phyloP scores from a whole-genome alignment of 768 basidiomycete genomes.

The Strobilomyces dryophilus region DNA sequence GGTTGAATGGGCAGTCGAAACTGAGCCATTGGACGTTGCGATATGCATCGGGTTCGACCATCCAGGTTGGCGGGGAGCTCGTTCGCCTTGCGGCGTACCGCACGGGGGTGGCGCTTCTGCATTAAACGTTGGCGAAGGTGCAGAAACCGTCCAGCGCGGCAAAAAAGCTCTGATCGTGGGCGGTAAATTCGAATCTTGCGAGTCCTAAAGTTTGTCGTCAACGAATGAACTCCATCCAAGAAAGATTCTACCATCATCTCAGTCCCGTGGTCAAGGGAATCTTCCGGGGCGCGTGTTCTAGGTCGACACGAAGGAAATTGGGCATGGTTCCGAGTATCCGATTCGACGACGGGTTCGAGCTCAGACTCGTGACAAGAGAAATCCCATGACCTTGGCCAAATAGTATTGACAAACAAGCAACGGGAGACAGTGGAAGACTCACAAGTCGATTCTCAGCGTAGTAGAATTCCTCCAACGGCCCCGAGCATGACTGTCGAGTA shows the following conservation, averaged over 20 bases:
- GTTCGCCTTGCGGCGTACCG: not conserved
- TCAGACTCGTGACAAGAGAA: conserved; percentile 20
- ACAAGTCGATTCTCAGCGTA: conserved; percentile 21
- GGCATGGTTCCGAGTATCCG: not conserved
- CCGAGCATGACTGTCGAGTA: conserved; percentile 11
- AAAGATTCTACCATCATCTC: conserved; percentile 14
- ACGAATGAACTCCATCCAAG: not conserved
- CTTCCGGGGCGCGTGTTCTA: not conserved
- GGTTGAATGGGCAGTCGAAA: not conserved
- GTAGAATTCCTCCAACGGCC: conserved; percentile 18
- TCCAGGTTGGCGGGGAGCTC: not conserved
- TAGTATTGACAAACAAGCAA: not conserved
- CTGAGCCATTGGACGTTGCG: not conserved
- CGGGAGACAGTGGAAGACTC: conserved; percentile 2
- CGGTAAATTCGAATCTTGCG: not conserved
- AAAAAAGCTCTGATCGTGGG: not conserved
- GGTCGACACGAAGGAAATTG: not conserved
- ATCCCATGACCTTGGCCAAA: conserved; percentile 19
- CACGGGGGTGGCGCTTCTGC: not conserved
- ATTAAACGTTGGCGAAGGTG: not conserved
- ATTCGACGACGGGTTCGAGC: conserved; percentile 10
- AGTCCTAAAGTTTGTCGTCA: conserved; percentile 10
- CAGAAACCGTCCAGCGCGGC: not conserved
- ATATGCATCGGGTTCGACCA: not conserved
- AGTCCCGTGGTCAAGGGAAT: not conserved